These are phyloP conservation scores for Cercospora zeina DNA, from an alignment of 2,329 filamentous ascomycete species.

Conservation along the genomic window DNA sequence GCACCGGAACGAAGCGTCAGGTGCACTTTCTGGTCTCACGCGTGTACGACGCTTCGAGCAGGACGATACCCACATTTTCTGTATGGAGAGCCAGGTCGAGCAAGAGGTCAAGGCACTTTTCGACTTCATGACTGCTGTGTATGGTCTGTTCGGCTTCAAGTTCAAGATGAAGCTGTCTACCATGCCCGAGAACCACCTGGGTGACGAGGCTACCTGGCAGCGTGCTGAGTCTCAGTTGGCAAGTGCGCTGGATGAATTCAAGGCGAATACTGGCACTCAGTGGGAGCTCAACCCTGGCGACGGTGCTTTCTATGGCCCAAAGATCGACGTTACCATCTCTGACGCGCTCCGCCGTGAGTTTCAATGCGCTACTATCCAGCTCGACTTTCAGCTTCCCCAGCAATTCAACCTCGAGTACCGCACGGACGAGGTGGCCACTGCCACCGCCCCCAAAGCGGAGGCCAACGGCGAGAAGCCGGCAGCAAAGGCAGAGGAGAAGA, in stretches of 20 bases:
- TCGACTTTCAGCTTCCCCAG: constrained; percentile 81
- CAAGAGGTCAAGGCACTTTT: constrained; percentile 80
- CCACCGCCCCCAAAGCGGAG: constrained; percentile 38
- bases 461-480: constrained; percentile 35
- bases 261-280: constrained; percentile 59
- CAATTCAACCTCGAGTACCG: constrained; percentile 88
- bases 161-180: constrained; percentile 97
- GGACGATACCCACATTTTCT: constrained; percentile 97
- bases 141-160: constrained; percentile 79
- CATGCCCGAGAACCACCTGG: constrained; percentile 83
- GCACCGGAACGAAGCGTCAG: constrained; percentile 92
- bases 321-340: constrained; percentile 94
- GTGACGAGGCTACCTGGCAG: constrained; percentile 84
- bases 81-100: constrained; percentile 74
- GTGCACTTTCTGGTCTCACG: constrained; percentile 85
- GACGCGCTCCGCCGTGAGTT: constrained; percentile 82
- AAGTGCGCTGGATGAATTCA: constrained; percentile 76
- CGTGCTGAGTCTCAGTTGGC: constrained; percentile 79
- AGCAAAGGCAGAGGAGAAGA: constrained; percentile 43
- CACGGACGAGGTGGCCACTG: constrained; percentile 63
- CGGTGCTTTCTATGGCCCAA: constrained; percentile 96
- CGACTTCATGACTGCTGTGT: constrained; percentile 79
- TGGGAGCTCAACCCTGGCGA: constrained; percentile 95
- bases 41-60: constrained; percentile 93
- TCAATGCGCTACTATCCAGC: constrained; percentile 91